Base-by-base conservation (phyloP, 768 basidiomycete genomes). In the Xerocomellus chrysenteron region DNA sequence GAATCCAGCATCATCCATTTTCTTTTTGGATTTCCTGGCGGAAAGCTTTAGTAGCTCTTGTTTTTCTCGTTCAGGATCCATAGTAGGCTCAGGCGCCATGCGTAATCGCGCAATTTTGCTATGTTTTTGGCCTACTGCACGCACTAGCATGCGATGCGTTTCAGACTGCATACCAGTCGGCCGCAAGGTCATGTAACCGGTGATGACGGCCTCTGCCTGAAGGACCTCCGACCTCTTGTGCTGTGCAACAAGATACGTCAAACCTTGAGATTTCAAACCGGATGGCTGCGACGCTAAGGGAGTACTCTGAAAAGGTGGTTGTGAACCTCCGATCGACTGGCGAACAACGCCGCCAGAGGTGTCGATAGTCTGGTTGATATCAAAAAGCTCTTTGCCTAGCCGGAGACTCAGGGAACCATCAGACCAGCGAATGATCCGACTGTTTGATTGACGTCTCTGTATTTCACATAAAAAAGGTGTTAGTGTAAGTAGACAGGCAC, bases 321-420 rank as follows among this genome's bases (percentile, higher is more conserved):
- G 74, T 56, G 77, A 65, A 59, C 77, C 73, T 58, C 82, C 80
- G 65, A 88, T 70, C 16, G 81, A 76, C 59, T 86, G 78, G 55
- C 88, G 82, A 51, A 86, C 68, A 55, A 82, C 67, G 54, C 83
- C 81, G 42, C 84, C 90, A 19, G 92, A 90, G 17, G 82, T 87
- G 66, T 94, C 91, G 55, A 91, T 76, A 57, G 82, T 84, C 70
- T 89, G 83, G 50, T 82, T 85, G 49, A 98, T 85, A 75, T 98
- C 94, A 73, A 95, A 98, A 5, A 97, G 78, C 67, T 98, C 96
- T 70, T 91, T 90, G 42, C 97, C 97, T 53, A 99, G 76, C 60
- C 91, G 88, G 32, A 99, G 81, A 63, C 94, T 95, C 54, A 94
- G 74, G 14, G 90, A 82, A 16, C 96, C 96, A 69, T 99, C 97